These are phyloP conservation scores for Myxozyma lipomycoides DNA, from an alignment of 805 yeast species.

Conservation along the genomic window DNA sequence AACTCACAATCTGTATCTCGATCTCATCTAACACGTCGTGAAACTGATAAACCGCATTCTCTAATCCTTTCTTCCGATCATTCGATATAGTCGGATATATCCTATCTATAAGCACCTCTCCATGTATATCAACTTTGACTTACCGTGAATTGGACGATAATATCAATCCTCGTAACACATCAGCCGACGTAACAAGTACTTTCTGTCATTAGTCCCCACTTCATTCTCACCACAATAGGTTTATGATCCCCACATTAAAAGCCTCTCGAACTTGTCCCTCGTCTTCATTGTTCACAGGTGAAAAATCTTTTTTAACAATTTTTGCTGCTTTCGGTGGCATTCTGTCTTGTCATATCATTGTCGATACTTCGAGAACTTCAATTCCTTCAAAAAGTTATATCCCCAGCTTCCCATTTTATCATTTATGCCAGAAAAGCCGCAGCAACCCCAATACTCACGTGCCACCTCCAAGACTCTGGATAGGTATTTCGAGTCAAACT, in stretches of 20 bases:
- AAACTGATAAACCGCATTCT: conserved; percentile 6
- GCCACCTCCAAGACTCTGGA: too few species aligned
- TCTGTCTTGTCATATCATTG: background rate
- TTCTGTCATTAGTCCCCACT: background rate
- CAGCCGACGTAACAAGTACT: conserved; percentile 18
- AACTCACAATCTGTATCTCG: conserved; percentile 17
- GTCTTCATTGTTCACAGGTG: conserved; percentile 4
- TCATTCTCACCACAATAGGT: conserved; percentile 2
- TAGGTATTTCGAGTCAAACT: too few species aligned
- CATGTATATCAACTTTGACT: background rate
- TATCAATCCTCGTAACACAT: conserved; percentile 8
- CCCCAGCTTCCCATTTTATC: background rate
- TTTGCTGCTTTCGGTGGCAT: background rate
- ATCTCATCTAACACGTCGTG: conserved; percentile 16
- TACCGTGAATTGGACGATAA: conserved; percentile 17
- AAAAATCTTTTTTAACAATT: too few species aligned
- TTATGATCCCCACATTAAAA: conserved; percentile 10
- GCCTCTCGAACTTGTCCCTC: conserved; percentile 1
- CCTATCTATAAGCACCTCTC: background rate
- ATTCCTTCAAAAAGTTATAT: background rate
- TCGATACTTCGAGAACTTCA: background rate
- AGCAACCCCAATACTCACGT: too few species aligned
- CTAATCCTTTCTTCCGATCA: background rate
- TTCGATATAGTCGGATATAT: conserved; percentile 8
- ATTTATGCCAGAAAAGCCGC: background rate